These are phyloP conservation scores for Hygrophorus pudorinus DNA, from an alignment of 768 basidiomycete genomes.

Conservation along the genomic window DNA sequence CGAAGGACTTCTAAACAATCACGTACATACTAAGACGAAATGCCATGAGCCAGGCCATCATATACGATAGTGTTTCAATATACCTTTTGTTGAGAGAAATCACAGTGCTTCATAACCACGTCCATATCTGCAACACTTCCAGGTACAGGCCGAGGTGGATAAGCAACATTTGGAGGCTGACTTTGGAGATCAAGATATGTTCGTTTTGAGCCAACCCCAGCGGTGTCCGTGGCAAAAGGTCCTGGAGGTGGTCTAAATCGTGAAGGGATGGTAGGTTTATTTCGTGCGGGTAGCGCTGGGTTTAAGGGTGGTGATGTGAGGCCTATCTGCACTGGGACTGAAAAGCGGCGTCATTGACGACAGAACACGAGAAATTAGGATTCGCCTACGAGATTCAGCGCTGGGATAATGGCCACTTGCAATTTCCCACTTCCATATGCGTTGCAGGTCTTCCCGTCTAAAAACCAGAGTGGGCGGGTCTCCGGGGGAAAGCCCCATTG, in stretches of 20 bases:
- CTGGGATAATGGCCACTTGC: slow-evolving; percentile 92
- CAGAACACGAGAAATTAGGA: background rate
- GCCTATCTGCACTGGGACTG: slow-evolving; percentile 66
- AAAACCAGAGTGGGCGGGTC: slow-evolving; percentile 69
- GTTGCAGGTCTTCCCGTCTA: slow-evolving; percentile 67
- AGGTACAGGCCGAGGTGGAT: slow-evolving; percentile 78
- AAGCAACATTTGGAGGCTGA: slow-evolving; percentile 55
- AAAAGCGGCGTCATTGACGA: slow-evolving; percentile 8
- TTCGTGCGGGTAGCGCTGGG: slow-evolving; percentile 59
- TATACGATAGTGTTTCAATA: slow-evolving; percentile 6
- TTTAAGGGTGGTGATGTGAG: slow-evolving; percentile 50
- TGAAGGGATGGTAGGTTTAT: slow-evolving; percentile 31
- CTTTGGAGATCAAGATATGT: slow-evolving; percentile 66
- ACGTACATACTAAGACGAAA: slow-evolving; percentile 70
- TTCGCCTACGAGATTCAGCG: slow-evolving; percentile 54
- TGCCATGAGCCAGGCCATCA: slow-evolving; percentile 11
- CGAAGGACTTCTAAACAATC: slow-evolving; percentile 94
- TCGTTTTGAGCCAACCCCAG: slow-evolving; percentile 70
- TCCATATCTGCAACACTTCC: slow-evolving; percentile 88
- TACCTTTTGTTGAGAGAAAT: slow-evolving; percentile 76
- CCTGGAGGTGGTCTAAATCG: slow-evolving; percentile 37
- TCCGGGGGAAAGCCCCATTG: slow-evolving; percentile 35
- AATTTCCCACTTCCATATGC: slow-evolving; percentile 96
- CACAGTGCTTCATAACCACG: slow-evolving; percentile 84
- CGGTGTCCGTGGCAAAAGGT: slow-evolving; percentile 43